phyloP scores from a whole-genome alignment of 1,139 yeast genomes.

The Chernovozyma aurita region DNA sequence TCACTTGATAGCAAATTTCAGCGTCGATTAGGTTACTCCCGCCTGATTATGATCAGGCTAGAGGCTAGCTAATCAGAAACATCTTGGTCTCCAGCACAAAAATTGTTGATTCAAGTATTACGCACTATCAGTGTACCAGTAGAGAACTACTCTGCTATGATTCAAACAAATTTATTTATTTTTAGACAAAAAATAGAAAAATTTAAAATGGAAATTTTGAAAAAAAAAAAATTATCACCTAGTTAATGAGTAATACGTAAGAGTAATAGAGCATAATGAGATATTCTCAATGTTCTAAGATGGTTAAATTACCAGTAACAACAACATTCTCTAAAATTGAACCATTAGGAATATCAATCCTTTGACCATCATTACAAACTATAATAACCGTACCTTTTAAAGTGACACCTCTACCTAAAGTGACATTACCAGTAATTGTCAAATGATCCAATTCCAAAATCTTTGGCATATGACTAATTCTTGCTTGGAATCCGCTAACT shows the following conservation, averaged over 20 bases:
- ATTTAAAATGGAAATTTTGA: background rate
- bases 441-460: slow-evolving; percentile 94
- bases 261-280: too few relatives aligned
- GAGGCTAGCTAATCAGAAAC: too few relatives aligned
- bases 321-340: slow-evolving; percentile 92
- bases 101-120: too few relatives aligned
- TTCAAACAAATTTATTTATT: background rate
- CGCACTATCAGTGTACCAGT: too few relatives aligned
- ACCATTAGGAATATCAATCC: slow-evolving; percentile 96
- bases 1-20: too few relatives aligned
- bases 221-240: too few relatives aligned
- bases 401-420: slow-evolving; percentile 82
- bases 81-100: too few relatives aligned
- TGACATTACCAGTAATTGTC: slow-evolving; percentile 95
- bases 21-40: too few relatives aligned
- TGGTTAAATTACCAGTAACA: slow-evolving; percentile 93
- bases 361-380: slow-evolving; percentile 95
- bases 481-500: slow-evolving; percentile 83
- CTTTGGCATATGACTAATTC: slow-evolving; percentile 94
- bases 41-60: too few relatives aligned
- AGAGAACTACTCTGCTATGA: too few relatives aligned
- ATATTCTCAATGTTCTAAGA: slow-evolving; percentile 90
- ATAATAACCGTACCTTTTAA: slow-evolving; percentile 96
- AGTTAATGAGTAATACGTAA: too few relatives aligned
- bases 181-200: background rate